Conservation (phyloP, 331 rosid species). For the Erythrophleum ivorense region DNA sequence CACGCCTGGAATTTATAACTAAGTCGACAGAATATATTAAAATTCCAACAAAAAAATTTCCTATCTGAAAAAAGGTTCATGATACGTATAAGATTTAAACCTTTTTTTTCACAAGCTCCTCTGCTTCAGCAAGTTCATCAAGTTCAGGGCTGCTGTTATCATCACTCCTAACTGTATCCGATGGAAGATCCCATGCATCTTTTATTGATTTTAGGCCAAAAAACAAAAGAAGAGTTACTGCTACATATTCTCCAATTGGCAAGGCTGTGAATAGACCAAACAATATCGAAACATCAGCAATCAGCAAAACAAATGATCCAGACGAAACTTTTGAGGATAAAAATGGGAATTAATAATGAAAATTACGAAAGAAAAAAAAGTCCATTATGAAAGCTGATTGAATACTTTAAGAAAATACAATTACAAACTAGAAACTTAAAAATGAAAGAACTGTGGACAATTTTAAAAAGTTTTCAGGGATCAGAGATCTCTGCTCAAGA, state of each 20-base stretch:
- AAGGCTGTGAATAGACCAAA: constrained; percentile 64
- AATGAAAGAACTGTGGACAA: not conserved
- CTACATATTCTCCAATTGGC: constrained; percentile 99
- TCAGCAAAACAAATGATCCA: constrained; percentile 16
- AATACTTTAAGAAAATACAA: not conserved
- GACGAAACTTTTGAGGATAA: constrained; percentile 18
- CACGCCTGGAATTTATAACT: constrained; percentile 23
- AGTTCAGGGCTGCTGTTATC: constrained; percentile 69
- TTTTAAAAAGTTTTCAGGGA: constrained; percentile 27
- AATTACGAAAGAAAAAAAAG: not conserved
- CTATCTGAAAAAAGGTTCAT: not conserved
- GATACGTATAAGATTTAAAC: constrained; percentile 47
- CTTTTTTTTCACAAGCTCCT: constrained; percentile 95
- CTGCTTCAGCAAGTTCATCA: constrained; percentile 86
- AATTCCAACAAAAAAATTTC: not conserved
- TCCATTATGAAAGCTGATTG: not conserved
- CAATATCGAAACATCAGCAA: constrained; percentile 36
- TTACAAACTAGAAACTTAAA: constrained; percentile 13
- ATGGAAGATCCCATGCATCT: constrained; percentile 96
- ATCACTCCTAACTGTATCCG: constrained; percentile 57
- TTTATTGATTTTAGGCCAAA: constrained; percentile 91
- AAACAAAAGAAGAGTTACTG: constrained; percentile 90
- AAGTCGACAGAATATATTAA: constrained; percentile 7
- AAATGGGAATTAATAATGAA: constrained; percentile 12
- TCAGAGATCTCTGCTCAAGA: constrained; percentile 10